Evolutionary conservation across 495 filamentous ascomycete genomes (phyloP).

Genomic region (Cryomyces minteri): DNA sequence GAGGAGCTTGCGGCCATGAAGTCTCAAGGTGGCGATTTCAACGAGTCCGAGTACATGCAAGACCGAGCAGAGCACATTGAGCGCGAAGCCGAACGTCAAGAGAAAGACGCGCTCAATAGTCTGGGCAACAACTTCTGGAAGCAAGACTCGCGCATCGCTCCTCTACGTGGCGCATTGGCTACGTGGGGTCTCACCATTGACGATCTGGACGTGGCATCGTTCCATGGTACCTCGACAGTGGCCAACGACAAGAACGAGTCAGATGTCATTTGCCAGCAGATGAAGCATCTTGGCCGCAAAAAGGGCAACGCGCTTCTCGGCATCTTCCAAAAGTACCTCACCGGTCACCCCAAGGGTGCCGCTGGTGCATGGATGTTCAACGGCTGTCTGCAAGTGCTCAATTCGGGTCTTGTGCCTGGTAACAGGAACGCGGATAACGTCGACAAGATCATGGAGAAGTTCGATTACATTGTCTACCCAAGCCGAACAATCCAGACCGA

Average conservation of each 20-base stretch:
- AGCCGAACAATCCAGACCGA: constrained; percentile 92
- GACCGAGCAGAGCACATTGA: constrained; percentile 76
- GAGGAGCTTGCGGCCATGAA: constrained; percentile 87
- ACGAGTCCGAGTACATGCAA: constrained; percentile 68
- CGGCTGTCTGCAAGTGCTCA: constrained; percentile 85
- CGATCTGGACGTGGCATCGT: constrained; percentile 84
- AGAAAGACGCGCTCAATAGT: constrained; percentile 77
- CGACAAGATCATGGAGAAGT: constrained; percentile 88
- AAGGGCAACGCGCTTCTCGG: constrained; percentile 93
- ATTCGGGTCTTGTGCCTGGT: constrained; percentile 81
- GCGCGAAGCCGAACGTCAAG: constrained; percentile 73
- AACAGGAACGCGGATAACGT: constrained; percentile 98
- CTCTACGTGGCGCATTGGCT: constrained; percentile 81
- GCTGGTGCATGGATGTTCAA: constrained; percentile 99
- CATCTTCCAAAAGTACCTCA: constrained; percentile 99
- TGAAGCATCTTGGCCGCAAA: constrained; percentile 81
- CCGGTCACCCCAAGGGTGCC: constrained; percentile 97
- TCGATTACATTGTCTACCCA: constrained; percentile 94
- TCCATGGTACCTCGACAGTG: constrained; percentile 96
- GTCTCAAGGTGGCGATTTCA: constrained; percentile 47
- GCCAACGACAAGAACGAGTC: constrained; percentile 99
- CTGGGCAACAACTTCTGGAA: constrained; percentile 98
- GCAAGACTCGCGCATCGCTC: constrained; percentile 79
- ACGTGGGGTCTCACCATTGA: constrained; percentile 98
- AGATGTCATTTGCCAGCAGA: constrained; percentile 89